Base-by-base conservation (phyloP, 805 yeast species). In the Barnettozyma sucrosica region DNA sequence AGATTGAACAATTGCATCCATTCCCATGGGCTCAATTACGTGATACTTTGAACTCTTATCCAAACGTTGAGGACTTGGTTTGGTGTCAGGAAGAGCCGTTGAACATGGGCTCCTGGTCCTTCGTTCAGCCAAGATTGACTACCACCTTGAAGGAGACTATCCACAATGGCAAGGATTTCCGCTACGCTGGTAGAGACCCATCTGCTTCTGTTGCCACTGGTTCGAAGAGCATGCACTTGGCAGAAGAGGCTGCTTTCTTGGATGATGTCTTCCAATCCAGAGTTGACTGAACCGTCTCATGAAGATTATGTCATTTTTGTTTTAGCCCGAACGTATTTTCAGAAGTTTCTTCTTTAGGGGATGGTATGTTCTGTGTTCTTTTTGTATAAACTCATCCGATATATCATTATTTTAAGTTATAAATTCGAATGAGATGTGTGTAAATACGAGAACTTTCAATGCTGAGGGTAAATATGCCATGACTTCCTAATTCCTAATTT, bases 11-110 rank as follows among this genome's bases (percentile, higher is more conserved):
- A 76, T 66, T 90, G 63, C 97, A 93, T 66, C 99, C 99, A 69
- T 93, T 93, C 97, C 99, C 99, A 70, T 93, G 75, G 72, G 90
- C 93, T 48, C 97, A 88, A 74, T 71, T 93, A 61, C 84, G 88
- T 65, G 97, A 92, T 58, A 72, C 88, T 24, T 72, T 93, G 60
- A 75, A 85, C 70, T 66, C 81, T 42, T 93, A 85, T 76, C 89
- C 95, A 62, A 81, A 81, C 67, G 66, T 84, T 53, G 83, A 85
- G 67, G 99, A 93, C 67, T 72, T 93, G 57, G 95, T 90, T 42
- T 93, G 90, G 92, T 85, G 95, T 71, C 99, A 93, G 76, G 99
- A 93, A 74, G 99, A 93, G 77, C 98, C 98, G 61, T 77, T 93
- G 72, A 93, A 93, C 76, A 92, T 92, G 83, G 99, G 99, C 70